A percentile compares a stretch with the other conserved stretches of the same genome.
Evolutionary conservation across 2,329 filamentous ascomycete species (phyloP).

Genomic region (Chalara sp.): DNA sequence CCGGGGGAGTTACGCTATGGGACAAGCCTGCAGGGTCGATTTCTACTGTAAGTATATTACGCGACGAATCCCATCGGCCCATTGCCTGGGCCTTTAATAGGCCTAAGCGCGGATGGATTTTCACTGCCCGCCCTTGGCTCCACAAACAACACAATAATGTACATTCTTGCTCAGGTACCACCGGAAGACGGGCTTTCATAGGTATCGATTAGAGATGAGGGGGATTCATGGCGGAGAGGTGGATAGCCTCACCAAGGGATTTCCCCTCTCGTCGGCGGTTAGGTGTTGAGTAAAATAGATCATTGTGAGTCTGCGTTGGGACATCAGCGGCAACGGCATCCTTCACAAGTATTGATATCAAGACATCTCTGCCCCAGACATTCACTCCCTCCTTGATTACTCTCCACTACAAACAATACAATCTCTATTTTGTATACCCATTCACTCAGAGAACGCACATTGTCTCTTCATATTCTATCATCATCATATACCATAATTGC

Average conservation of each 20-base stretch:
- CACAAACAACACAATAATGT: too few relatives aligned
- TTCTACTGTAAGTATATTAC: neutral
- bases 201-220: neutral
- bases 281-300: neutral
- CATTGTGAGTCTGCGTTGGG: too few relatives aligned
- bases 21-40: neutral
- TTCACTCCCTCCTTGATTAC: too few relatives aligned
- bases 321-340: neutral
- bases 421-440: neutral
- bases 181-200: neutral
- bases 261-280: neutral
- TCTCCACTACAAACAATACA: neutral
- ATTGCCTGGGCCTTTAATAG: neutral
- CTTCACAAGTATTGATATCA: neutral
- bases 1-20: too few relatives aligned
- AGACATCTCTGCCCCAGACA: neutral
- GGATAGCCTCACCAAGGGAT: neutral
- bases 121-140: neutral
- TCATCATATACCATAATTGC: too few relatives aligned
- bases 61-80: neutral
- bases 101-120: neutral
- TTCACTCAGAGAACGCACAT: neutral
- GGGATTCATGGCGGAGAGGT: neutral
- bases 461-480: neutral
- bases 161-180: too few relatives aligned